Evolutionary conservation across 2,329 filamentous ascomycete genomes (phyloP), one percentile per base, ranked within the genome.

Genomic region (Ophiostoma himal-ulmi): DNA sequence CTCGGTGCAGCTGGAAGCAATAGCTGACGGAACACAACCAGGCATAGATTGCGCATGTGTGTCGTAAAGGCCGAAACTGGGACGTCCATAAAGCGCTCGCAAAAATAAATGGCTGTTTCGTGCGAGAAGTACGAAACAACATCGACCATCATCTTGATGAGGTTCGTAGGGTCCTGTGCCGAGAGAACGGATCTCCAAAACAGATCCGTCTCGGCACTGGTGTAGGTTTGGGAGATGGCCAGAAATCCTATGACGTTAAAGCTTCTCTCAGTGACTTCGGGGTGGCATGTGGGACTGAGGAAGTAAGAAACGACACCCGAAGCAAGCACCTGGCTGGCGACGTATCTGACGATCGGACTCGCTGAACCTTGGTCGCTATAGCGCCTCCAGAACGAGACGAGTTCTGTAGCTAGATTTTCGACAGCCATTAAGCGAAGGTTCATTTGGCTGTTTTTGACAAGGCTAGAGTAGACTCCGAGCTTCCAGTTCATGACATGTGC

Each of bases 161-260:
- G 86, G n/a, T 94, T 89, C 70, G 93, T 87, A 4, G 91, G 90
- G 77, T 98, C 93, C 76, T 94, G 92, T 72, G 90, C 93, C 34
- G 89, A 88, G 6, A 87, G 89, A 68, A 97, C 88, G 0, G 92
- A 92, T 72, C 89, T 87, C 94, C 94, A 98, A 72, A 97, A 86
- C 20, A 87, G 84, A 76, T 97, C 91, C 0, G 91, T 91, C 76
- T 96, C 90, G 26, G 84, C 80, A 44, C 88, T 79, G 0, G 85
- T 87, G 78, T 94, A 97, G 17, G 88, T 89, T 69, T 85, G 84
- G 0, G 92, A 95, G 17, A 95, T 91, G 30, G 93, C 86, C 68
- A 98, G 83, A 76, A 98, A 98, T 0, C 92, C 92, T 67, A 97
- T 83, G 69, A 98, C 91, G 73, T 97, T 96, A 57, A 86, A 85